Evolutionary conservation across 345 rosid species (phyloP), one percentile per base, ranked within the genome.

Genomic region (Heritiera littoralis): DNA sequence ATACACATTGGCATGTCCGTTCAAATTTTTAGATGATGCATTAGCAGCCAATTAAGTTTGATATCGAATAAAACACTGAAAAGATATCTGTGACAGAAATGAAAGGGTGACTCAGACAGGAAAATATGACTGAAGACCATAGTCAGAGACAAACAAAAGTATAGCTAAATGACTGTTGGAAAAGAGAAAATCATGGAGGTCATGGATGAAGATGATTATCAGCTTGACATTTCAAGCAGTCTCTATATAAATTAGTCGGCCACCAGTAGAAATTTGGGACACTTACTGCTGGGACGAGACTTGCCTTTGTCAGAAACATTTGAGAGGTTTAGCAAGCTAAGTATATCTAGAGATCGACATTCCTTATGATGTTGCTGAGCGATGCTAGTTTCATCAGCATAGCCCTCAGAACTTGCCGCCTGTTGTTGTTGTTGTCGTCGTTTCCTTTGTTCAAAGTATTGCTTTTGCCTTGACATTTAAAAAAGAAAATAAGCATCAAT

Each of bases 371-470:
- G 83, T 75, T 60, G 80, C 78, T 49, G 64, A 55, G 46, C 51
- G 49, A 38, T 18, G 60, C 41, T 81, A 58, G 45, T 72, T 81
- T 78, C 89, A 80, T 83, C 86, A 18, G n/a, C 75, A 66, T 71
- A 64, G 77, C 80, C 77, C 76, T 86, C 92, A 59, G 77, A 52
- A 72, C 80, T 89, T 77, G 80, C 82, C 5, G 65, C 4, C 79
- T 81, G 77, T 82, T 87, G 89, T 73, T 84, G 89, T 58, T 35
- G 38, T 35, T 35, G 38, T 58, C 3, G 38, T 35, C 3, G 38
- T 78, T 92, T 91, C 89, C 82, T 89, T 88, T 91, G 97, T 82
- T 94, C 98, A 45, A 94, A 94, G 81, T 90, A 94, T 63, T 93
- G 97, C 77, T 86, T 91, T 87, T 94, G 98, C 90, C 98, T 66